phyloP scores from a whole-genome alignment of 2,329 filamentous ascomycete genomes.

The Penicillium vulpinum region DNA sequence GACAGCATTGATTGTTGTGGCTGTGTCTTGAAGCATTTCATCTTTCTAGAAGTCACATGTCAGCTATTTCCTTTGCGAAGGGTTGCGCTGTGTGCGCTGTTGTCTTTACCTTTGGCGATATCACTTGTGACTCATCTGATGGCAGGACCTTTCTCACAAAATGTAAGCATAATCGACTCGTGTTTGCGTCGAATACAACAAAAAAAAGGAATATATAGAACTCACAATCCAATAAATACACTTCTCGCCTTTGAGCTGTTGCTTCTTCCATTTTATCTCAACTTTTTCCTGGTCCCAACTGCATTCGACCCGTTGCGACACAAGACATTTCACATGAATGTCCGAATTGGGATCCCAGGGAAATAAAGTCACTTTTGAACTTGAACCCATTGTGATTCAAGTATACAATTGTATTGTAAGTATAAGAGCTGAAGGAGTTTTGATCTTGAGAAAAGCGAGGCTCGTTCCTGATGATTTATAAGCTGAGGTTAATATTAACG shows the following conservation, averaged over 20 bases:
- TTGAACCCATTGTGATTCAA: conserved; percentile 6
- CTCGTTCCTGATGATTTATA: not conserved
- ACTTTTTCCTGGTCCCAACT: conserved; percentile 22
- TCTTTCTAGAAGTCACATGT: not conserved
- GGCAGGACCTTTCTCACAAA: not conserved
- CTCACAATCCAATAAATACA: conserved; percentile 28
- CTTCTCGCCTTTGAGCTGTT: conserved; percentile 19
- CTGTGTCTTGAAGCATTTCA: conserved; percentile 17
- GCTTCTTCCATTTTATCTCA: conserved; percentile 14
- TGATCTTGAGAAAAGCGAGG: not conserved
- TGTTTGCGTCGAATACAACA: not conserved
- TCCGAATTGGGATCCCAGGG: conserved; percentile 22
- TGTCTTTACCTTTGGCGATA: not conserved
- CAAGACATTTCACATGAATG: conserved; percentile 12
- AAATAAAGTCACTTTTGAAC: conserved; percentile 9
- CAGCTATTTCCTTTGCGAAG: not conserved
- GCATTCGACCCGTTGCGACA: conserved; percentile 21
- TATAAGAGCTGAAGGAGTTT: not conserved
- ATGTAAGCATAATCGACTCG: not conserved
- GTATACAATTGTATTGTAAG: not conserved
- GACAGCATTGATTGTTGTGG: conserved; percentile 16
- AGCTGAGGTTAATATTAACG: not conserved
- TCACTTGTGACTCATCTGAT: conserved; percentile 8
- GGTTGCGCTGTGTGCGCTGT: not conserved
- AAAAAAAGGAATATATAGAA: not conserved